Conservation (phyloP, 805 yeast species). For the Metschnikowia koreensis region DNA sequence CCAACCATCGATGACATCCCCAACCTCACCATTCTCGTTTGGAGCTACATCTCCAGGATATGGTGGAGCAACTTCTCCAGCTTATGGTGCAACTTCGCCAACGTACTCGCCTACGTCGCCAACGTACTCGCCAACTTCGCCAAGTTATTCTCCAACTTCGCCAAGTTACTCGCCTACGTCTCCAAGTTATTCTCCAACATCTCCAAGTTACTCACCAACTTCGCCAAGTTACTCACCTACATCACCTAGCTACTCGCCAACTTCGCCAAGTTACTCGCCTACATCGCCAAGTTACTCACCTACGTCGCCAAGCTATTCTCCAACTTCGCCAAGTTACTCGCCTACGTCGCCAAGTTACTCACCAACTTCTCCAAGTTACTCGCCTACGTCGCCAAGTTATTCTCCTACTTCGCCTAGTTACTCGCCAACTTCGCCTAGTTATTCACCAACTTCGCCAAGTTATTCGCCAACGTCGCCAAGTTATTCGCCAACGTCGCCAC, state of each 20-base stretch:
- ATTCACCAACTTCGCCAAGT: slow-evolving; percentile 28
- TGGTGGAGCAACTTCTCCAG: slow-evolving; percentile 51
- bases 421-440: slow-evolving; percentile 29
- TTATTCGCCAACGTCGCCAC: slow-evolving; percentile 28
- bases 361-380: slow-evolving; percentile 45
- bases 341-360: slow-evolving; percentile 75
- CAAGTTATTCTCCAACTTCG: slow-evolving; percentile 74
- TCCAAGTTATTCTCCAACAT: slow-evolving; percentile 58
- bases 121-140: slow-evolving; percentile 64
- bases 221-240: slow-evolving; percentile 75
- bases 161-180: slow-evolving; percentile 79
- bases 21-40: slow-evolving; percentile 57
- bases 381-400: slow-evolving; percentile 24
- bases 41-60: slow-evolving; percentile 49
- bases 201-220: slow-evolving; percentile 63
- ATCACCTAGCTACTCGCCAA: slow-evolving; percentile 76
- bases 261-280: slow-evolving; percentile 70
- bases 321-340: slow-evolving; percentile 60
- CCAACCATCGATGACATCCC: slow-evolving; percentile 46
- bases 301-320: slow-evolving; percentile 69
- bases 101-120: slow-evolving; percentile 22
- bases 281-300: slow-evolving; percentile 83
- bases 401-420: slow-evolving; percentile 28
- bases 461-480: slow-evolving; percentile 29
- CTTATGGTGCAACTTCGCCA: slow-evolving; percentile 33